Conservation (phyloP, 2,329 filamentous ascomycete genomes). For the Ramichloridium luteum region DNA sequence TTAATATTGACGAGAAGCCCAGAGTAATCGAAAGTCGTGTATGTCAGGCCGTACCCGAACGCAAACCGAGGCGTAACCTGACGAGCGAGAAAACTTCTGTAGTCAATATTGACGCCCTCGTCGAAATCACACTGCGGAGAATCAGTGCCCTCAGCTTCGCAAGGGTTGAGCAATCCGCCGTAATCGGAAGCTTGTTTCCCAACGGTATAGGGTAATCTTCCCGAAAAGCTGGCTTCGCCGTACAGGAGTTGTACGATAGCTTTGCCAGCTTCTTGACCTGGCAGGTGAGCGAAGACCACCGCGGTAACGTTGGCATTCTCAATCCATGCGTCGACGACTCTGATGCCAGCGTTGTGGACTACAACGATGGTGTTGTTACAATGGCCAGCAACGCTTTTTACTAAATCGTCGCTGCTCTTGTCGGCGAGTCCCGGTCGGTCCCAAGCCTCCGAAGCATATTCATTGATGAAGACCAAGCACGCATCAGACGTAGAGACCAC, state of each 20-base stretch:
- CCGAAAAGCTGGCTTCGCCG: slow-evolving; percentile 44
- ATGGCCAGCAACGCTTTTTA: slow-evolving; percentile 44
- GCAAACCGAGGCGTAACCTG: slow-evolving; percentile 23
- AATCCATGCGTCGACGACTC: slow-evolving; percentile 49
- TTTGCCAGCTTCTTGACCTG: slow-evolving; percentile 50
- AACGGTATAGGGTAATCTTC: slow-evolving; percentile 50
- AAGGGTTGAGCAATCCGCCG: slow-evolving; percentile 29
- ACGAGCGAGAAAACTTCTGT: slow-evolving; percentile 23
- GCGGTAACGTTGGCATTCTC: slow-evolving; percentile 53
- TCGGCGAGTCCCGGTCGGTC: slow-evolving; percentile 28
- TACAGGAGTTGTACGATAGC: slow-evolving; percentile 47
- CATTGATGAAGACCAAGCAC: slow-evolving; percentile 51
- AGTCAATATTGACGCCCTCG: slow-evolving; percentile 29
- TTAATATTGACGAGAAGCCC: slow-evolving; percentile 17
- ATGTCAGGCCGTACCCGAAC: slow-evolving; percentile 29
- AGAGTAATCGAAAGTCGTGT: slow-evolving; percentile 24
- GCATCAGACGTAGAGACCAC: slow-evolving; percentile 33
- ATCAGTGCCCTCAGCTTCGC: slow-evolving; percentile 10
- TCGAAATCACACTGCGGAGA: slow-evolving; percentile 23
- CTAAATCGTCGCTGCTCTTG: slow-evolving; percentile 40
- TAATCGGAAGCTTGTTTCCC: slow-evolving; percentile 47
- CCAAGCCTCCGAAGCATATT: slow-evolving; percentile 28
- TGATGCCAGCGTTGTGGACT: slow-evolving; percentile 51
- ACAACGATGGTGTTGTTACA: slow-evolving; percentile 54
- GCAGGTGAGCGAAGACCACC: slow-evolving; percentile 51